Evolutionary conservation across 1,139 yeast species (phyloP).

Genomic region (Suhomyces wounanorum): DNA sequence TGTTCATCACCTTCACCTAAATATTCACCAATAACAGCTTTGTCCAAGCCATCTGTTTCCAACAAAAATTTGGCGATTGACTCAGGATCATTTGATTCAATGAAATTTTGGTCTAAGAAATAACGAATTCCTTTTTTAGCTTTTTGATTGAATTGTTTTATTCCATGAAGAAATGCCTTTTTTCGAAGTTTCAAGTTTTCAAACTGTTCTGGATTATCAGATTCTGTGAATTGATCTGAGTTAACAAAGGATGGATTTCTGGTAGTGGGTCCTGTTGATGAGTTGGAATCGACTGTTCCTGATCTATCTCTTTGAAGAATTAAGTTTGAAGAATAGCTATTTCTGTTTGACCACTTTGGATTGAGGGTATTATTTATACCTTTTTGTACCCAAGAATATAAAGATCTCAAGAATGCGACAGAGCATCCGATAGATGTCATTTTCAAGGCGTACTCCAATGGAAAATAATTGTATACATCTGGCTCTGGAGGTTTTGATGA

Average conservation of each 20-base stretch:
- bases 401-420: constrained; percentile 79
- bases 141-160: constrained; percentile 77
- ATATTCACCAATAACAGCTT: constrained; percentile 84
- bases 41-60: constrained; percentile 79
- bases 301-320: constrained; percentile 39
- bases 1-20: constrained; percentile 86
- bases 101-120: constrained; percentile 63
- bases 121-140: constrained; percentile 77
- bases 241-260: constrained; percentile 38
- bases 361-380: constrained; percentile 42
- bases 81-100: constrained; percentile 58
- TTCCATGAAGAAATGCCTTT: constrained; percentile 76
- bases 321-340: constrained; percentile 20
- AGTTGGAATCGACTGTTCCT: constrained; percentile 43
- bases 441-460: constrained; percentile 81
- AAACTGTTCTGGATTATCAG: constrained; percentile 82
- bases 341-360: constrained; percentile 7
- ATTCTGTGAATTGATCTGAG: constrained; percentile 31
- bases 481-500: constrained; percentile 63
- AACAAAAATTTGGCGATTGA: constrained; percentile 76
- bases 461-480: constrained; percentile 56
- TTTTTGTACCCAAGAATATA: constrained; percentile 86
- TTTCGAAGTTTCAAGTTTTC: constrained; percentile 83
- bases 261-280: constrained; percentile 30
- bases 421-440: constrained; percentile 78